phyloP scores from a whole-genome alignment of 1,284 basidiomycete species.

The Naganishia sp. region DNA sequence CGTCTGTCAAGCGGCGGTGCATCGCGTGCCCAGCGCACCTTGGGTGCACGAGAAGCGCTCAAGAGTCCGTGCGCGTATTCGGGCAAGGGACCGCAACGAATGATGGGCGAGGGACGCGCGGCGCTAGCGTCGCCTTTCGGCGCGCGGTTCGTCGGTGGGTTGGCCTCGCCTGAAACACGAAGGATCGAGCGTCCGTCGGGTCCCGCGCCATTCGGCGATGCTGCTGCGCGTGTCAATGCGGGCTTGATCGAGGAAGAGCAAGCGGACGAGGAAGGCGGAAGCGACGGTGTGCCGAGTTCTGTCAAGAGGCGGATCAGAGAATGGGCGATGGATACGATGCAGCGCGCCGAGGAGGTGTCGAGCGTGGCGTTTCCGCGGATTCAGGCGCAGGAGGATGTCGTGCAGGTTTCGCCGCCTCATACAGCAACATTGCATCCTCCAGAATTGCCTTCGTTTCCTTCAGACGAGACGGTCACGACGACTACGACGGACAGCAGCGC shows the following conservation, averaged over 20 bases:
- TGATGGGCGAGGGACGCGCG: not conserved
- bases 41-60: not conserved
- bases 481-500: constrained; percentile 19
- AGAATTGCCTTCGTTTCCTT: constrained; percentile 14
- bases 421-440: not conserved
- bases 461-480: constrained; percentile 11
- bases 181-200: not conserved
- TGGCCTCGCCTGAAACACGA: not conserved
- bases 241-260: constrained; percentile 11
- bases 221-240: not conserved
- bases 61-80: not conserved
- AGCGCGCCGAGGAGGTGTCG: constrained; percentile 2
- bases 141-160: not conserved
- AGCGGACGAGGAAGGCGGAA: constrained; percentile 4
- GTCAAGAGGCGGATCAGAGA: constrained; percentile 22
- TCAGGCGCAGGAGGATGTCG: not conserved
- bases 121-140: constrained; percentile 18
- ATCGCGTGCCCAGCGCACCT: no score
- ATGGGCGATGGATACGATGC: constrained; percentile 27
- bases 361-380: constrained; percentile 1
- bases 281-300: constrained; percentile 4
- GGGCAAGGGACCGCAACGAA: not conserved
- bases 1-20: not conserved
- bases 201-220: not conserved
- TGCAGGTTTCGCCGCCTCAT: not conserved